These are phyloP conservation scores for Paramecium octaurelia DNA, from an alignment of 73 alveolate species.

Conservation along the genomic window DNA sequence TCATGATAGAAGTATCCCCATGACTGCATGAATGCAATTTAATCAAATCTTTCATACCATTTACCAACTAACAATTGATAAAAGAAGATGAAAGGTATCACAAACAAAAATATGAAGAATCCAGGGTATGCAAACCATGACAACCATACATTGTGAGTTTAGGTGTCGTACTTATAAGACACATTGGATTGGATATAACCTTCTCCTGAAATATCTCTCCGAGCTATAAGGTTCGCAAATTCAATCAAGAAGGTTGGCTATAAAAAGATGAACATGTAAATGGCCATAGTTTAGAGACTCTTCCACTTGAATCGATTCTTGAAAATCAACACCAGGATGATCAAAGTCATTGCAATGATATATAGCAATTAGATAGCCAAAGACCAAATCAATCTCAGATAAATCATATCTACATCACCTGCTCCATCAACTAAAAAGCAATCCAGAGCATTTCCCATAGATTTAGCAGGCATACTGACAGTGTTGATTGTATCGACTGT, in stretches of 20 bases:
- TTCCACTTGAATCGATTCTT: neutral
- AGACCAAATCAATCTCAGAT: neutral
- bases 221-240: neutral
- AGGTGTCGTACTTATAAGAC: neutral
- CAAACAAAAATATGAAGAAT: neutral
- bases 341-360: neutral
- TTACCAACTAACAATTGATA: neutral
- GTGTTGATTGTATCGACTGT: neutral
- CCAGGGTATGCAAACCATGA: neutral
- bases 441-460: neutral
- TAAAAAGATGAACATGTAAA: neutral
- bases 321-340: neutral
- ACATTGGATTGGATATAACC: neutral
- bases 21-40: neutral
- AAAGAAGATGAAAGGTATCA: neutral
- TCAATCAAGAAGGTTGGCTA: neutral
- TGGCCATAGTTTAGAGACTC: neutral
- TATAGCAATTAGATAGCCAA: neutral
- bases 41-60: neutral
- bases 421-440: neutral
- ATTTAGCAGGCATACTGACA: constrained; percentile 11
- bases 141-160: neutral
- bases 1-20: neutral
- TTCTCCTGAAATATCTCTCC: neutral
- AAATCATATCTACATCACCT: neutral